A percentile compares a stretch with the other conserved stretches of the same genome.
These are phyloP conservation scores for Aspergillus chevalieri DNA, from an alignment of 2,329 filamentous ascomycete genomes.

Conservation along the genomic window DNA sequence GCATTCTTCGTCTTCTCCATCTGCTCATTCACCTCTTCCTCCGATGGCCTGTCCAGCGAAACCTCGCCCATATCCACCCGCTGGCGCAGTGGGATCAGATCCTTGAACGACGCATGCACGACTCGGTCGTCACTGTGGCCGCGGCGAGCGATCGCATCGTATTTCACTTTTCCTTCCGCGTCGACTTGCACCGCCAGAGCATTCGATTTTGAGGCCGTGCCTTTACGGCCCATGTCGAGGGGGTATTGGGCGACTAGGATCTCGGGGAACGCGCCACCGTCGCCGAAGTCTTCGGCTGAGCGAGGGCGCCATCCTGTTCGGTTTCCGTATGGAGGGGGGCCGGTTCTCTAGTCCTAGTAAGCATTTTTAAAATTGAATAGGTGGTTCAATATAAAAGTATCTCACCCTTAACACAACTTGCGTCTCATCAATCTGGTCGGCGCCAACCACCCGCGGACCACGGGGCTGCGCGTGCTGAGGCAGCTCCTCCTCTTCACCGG, in stretches of 20 bases:
- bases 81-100: slow-evolving; percentile 88
- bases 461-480: slow-evolving; percentile 65
- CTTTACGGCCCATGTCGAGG: slow-evolving; percentile 85
- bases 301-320: slow-evolving; percentile 87
- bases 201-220: slow-evolving; percentile 63
- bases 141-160: slow-evolving; percentile 86
- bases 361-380: slow-evolving; percentile 1
- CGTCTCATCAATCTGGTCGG: slow-evolving; percentile 72
- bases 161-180: slow-evolving; percentile 86
- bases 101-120: slow-evolving; percentile 93
- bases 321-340: slow-evolving; percentile 82
- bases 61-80: slow-evolving; percentile 89
- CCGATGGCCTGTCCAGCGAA: slow-evolving; percentile 73
- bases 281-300: slow-evolving; percentile 82
- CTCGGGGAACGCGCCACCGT: slow-evolving; percentile 94
- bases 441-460: slow-evolving; percentile 75
- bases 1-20: slow-evolving; percentile 86
- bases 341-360: slow-evolving; percentile 53
- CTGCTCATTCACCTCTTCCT: slow-evolving; percentile 76
- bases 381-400: slow-evolving; percentile 6
- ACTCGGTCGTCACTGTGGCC: slow-evolving; percentile 79
- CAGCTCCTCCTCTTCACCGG: slow-evolving; percentile 78
- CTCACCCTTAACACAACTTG: slow-evolving; percentile 73
- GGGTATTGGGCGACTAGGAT: slow-evolving; percentile 92
- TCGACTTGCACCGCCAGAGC: slow-evolving; percentile 91